Percentiles rank a stretch among this genome's conserved stretches.
phyloP scores from a whole-genome alignment of 139 green algal genomes.

The Ettlia oleoabundans region DNA sequence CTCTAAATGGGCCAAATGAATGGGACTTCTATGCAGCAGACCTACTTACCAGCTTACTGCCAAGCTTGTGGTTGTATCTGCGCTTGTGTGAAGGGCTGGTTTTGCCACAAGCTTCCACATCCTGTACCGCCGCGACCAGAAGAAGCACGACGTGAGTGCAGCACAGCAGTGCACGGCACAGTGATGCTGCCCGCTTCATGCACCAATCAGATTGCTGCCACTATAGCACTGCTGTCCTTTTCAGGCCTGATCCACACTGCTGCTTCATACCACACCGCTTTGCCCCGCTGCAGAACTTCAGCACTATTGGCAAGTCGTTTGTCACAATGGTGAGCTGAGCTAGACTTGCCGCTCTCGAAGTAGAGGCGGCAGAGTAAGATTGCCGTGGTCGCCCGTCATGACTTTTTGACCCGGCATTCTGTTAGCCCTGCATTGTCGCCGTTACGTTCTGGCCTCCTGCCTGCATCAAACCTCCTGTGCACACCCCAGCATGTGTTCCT shows the following conservation, averaged over 20 bases:
- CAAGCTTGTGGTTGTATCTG: too few relatives aligned
- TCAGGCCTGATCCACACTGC: background rate
- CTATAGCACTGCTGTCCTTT: background rate
- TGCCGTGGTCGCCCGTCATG: too few relatives aligned
- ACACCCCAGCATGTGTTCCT: too few relatives aligned
- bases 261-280: background rate
- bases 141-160: constrained; percentile 20
- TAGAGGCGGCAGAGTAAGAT: background rate
- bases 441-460: background rate
- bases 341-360: background rate
- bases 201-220: background rate
- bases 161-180: background rate
- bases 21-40: too few relatives aligned
- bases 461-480: background rate
- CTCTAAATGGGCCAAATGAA: too few relatives aligned
- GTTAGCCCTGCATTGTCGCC: background rate
- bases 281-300: background rate
- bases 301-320: constrained; percentile 3
- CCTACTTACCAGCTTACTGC: too few relatives aligned
- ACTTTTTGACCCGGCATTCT: background rate
- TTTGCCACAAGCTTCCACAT: constrained; percentile 53
- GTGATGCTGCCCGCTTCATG: background rate
- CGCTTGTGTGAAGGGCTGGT: too few relatives aligned
- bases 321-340: constrained; percentile 3
- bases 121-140: constrained; percentile 54